Conservation (phyloP, 805 yeast species). For the Wickerhamiella siamensis region DNA sequence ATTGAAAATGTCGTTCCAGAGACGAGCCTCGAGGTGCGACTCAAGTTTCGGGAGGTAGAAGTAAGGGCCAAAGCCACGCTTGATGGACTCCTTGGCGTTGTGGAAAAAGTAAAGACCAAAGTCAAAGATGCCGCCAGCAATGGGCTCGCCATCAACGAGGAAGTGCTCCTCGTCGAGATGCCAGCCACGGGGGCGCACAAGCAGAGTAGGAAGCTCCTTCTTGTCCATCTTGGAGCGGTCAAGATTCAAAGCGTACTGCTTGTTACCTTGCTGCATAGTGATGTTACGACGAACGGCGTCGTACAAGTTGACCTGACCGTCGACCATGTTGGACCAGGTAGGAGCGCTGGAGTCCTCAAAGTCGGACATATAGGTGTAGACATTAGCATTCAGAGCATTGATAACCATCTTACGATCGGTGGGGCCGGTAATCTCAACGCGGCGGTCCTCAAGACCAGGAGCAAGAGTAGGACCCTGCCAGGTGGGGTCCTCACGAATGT, state of each 20-base stretch:
- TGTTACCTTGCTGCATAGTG: constrained; percentile 25
- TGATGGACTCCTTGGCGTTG: constrained; percentile 44
- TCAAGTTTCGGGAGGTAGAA: constrained; percentile 66
- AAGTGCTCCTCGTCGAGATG: constrained; percentile 56
- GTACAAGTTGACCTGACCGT: constrained; percentile 56
- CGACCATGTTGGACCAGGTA: constrained; percentile 51
- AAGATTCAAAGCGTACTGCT: constrained; percentile 39
- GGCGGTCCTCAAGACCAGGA: constrained; percentile 53
- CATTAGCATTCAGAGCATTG: constrained; percentile 54
- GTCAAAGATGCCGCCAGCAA: constrained; percentile 53
- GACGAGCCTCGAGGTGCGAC: constrained; percentile 59
- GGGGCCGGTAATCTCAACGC: constrained; percentile 67
- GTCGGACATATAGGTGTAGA: constrained; percentile 64
- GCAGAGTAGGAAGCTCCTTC: constrained; percentile 37
- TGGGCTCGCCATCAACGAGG: constrained; percentile 50
- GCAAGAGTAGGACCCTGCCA: constrained; percentile 64
- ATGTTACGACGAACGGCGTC: constrained; percentile 52
- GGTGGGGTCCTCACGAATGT: constrained; percentile 47
- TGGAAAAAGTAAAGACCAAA: constrained; percentile 58
- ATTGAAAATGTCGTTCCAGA: constrained; percentile 62
- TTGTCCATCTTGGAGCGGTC: constrained; percentile 26
- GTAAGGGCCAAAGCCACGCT: constrained; percentile 53
- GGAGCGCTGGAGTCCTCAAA: constrained; percentile 64
- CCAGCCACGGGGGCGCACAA: constrained; percentile 56
- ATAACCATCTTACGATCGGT: constrained; percentile 65